A percentile compares a stretch with the other conserved stretches of the same genome.
Conservation (phyloP, 306 rosid genomes). For the Cercis canadensis region DNA sequence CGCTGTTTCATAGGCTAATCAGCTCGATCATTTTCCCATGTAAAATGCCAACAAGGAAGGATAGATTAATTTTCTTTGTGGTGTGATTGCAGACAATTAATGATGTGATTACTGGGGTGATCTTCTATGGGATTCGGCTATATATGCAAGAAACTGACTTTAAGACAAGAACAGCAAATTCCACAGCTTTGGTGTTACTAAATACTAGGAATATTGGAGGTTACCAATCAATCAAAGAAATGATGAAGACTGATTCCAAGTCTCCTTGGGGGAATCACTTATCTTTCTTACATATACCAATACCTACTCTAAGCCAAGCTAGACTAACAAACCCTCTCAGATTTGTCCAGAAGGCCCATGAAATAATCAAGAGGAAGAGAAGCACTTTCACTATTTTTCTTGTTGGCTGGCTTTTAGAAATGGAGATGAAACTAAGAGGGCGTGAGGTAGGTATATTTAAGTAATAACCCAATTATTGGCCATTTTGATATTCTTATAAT, state of each 20-base stretch:
- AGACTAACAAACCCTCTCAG: constrained; percentile 32
- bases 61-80: no score
- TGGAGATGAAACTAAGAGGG: constrained; percentile 30
- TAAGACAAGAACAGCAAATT: constrained; percentile 15
- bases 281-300: constrained; percentile 22
- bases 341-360: constrained; percentile 30
- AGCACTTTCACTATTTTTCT: constrained; percentile 15
- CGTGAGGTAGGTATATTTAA: constrained; percentile 19
- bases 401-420: not conserved
- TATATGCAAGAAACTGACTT: constrained; percentile 38
- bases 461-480: no score
- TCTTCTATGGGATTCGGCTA: constrained; percentile 39
- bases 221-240: constrained; percentile 37
- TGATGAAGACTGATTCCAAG: constrained; percentile 12
- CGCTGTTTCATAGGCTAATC: no score
- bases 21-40: no score
- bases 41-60: no score
- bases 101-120: constrained; percentile 38
- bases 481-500: no score
- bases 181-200: constrained; percentile 40
- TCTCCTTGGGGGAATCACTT: constrained; percentile 44
- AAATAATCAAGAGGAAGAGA: constrained; percentile 34
- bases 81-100: constrained; percentile 31
- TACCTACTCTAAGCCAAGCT: constrained; percentile 24
- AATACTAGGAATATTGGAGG: constrained; percentile 36